Conservation (phyloP, 331 rosid genomes). For the Rosa hybrid region DNA sequence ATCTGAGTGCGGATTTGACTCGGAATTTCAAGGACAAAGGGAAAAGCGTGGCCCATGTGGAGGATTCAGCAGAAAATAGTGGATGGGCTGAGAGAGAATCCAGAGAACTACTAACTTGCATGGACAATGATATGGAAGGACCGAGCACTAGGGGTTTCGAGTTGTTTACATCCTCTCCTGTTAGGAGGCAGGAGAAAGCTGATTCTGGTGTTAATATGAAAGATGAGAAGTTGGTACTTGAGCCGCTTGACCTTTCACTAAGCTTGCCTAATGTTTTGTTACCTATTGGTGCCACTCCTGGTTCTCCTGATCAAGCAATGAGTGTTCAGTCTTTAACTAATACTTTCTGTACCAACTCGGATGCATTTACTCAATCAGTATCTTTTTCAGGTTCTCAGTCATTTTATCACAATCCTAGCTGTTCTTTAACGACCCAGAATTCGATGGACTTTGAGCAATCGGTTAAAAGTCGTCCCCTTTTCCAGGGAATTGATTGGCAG, state of each 20-base stretch:
- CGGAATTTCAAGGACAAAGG: slow-evolving; percentile 77
- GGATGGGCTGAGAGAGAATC: slow-evolving; percentile 55
- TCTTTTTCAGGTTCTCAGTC: slow-evolving; percentile 96
- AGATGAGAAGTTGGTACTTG: slow-evolving; percentile 56
- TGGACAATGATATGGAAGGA: slow-evolving; percentile 68
- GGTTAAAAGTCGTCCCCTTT: slow-evolving; percentile 89
- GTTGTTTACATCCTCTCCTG: slow-evolving; percentile 81
- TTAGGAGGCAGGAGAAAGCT: slow-evolving; percentile 60
- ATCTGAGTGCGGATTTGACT: slow-evolving; percentile 33
- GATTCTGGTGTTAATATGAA: slow-evolving; percentile 50
- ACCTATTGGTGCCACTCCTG: slow-evolving; percentile 85
- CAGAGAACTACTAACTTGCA: slow-evolving; percentile 41
- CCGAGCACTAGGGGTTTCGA: slow-evolving; percentile 89
- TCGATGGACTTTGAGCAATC: slow-evolving; percentile 89
- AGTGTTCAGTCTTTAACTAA: slow-evolving; percentile 84
- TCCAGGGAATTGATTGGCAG: slow-evolving; percentile 94
- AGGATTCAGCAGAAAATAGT: slow-evolving; percentile 51
- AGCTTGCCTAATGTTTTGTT: slow-evolving; percentile 93
- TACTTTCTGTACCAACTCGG: slow-evolving; percentile 74
- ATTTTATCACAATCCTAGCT: slow-evolving; percentile 89
- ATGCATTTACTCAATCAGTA: slow-evolving; percentile 91
- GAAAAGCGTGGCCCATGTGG: slow-evolving; percentile 58
- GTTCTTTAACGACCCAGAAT: slow-evolving; percentile 77
- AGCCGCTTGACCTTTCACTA: slow-evolving; percentile 90
- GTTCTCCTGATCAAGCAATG: slow-evolving; percentile 81